Conservation (phyloP, 495 filamentous ascomycete species). For the Neurospora sp. region DNA sequence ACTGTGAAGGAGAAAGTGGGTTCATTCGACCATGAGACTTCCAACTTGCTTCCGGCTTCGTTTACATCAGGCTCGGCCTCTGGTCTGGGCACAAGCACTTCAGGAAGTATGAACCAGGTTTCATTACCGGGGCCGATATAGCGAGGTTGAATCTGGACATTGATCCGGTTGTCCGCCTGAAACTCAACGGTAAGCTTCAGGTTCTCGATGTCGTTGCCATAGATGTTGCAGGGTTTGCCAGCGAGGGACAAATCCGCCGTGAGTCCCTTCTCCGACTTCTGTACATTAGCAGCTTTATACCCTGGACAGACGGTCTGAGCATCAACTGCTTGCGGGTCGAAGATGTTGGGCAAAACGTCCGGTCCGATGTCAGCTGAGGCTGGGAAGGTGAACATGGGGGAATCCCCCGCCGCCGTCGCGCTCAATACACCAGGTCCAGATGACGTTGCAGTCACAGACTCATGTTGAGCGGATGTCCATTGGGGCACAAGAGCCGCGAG, state of each 20-base stretch:
- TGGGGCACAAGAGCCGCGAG: conserved; percentile 3
- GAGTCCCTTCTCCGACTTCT: conserved; percentile 35
- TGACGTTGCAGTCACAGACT: neutral
- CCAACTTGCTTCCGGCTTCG: conserved; percentile 34
- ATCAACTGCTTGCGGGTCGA: conserved; percentile 61
- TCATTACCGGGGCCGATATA: conserved; percentile 53
- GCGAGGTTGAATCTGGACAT: conserved; percentile 67
- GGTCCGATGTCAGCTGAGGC: conserved; percentile 45
- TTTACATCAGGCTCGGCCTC: conserved; percentile 29
- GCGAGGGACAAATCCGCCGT: conserved; percentile 57
- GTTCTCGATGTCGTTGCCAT: conserved; percentile 57
- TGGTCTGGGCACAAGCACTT: conserved; percentile 52
- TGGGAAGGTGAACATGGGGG: conserved; percentile 35
- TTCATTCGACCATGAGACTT: conserved; percentile 51
- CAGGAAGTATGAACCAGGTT: conserved; percentile 58
- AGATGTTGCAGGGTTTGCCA: conserved; percentile 59
- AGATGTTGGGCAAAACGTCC: conserved; percentile 57
- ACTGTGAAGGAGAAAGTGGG: conserved; percentile 71
- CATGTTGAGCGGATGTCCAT: neutral
- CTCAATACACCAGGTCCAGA: neutral
- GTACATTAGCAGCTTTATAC: conserved; percentile 57
- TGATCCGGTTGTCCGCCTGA: conserved; percentile 59
- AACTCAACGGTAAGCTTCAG: conserved; percentile 62
- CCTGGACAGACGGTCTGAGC: conserved; percentile 68
- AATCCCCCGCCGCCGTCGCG: neutral